phyloP scores from a whole-genome alignment of 129 eudicot genomes.

The Centella asiatica region DNA sequence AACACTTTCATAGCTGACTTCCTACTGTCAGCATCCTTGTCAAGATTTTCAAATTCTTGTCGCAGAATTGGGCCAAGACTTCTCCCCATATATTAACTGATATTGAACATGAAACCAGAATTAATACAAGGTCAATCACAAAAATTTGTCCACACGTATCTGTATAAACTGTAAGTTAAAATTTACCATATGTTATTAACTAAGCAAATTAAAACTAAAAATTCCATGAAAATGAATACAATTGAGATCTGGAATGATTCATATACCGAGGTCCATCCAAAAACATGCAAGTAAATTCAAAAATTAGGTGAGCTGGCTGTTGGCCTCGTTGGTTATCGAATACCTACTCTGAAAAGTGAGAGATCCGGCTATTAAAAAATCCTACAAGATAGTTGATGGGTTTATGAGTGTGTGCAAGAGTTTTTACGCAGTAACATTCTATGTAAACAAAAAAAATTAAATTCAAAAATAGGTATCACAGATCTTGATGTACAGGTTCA shows the following conservation, averaged over 20 bases:
- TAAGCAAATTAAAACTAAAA: too few relatives aligned
- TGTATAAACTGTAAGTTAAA: neutral
- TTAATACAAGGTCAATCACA: neutral
- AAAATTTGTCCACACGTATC: neutral
- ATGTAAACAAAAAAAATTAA: too few relatives aligned
- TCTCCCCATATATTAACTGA: conserved; percentile 44
- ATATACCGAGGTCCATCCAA: neutral
- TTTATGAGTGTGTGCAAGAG: too few relatives aligned
- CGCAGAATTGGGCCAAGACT: conserved; percentile 67
- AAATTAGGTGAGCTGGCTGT: too few relatives aligned
- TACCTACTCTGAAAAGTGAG: too few relatives aligned
- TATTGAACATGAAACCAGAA: neutral
- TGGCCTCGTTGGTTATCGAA: too few relatives aligned
- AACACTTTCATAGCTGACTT: conserved; percentile 92
- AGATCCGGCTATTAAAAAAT: too few relatives aligned
- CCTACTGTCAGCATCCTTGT: conserved; percentile 77
- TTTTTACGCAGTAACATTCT: too few relatives aligned
- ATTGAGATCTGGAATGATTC: too few relatives aligned
- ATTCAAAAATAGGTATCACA: conserved; percentile 5
- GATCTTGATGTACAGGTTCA: neutral
- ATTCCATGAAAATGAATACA: too few relatives aligned
- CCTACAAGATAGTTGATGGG: too few relatives aligned
- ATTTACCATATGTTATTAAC: neutral
- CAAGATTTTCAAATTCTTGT: conserved; percentile 73
- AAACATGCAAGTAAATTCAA: conserved; percentile 5